Evolutionary conservation across 768 basidiomycete genomes (phyloP).

Genomic region (Leccinum disarticulatum): DNA sequence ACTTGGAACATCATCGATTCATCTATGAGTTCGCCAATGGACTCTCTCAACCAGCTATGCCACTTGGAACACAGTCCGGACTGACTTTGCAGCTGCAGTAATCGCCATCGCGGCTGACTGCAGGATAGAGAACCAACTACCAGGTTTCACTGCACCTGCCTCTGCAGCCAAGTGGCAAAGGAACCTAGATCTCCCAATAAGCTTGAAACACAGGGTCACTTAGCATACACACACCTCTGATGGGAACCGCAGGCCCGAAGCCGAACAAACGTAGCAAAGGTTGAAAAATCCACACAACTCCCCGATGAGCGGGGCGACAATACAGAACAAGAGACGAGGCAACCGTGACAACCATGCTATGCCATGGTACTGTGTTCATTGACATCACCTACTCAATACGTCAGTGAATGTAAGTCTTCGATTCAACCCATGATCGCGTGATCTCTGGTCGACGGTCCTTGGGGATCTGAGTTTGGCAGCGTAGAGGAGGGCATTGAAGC

Average conservation of each 20-base stretch:
- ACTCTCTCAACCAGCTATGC: neutral
- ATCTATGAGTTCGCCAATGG: no score
- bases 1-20: no score
- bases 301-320: slow-evolving; percentile 7
- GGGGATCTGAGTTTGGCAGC: no score
- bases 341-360: neutral
- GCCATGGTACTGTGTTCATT: slow-evolving; percentile 1
- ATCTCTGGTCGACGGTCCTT: no score
- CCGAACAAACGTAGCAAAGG: slow-evolving; percentile 13
- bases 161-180: slow-evolving; percentile 13
- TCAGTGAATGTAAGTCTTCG: neutral
- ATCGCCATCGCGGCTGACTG: slow-evolving; percentile 12
- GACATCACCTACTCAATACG: slow-evolving; percentile 8
- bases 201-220: neutral
- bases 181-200: slow-evolving; percentile 6
- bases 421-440: no score
- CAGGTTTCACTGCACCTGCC: neutral
- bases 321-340: slow-evolving; percentile 2
- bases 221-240: slow-evolving; percentile 4
- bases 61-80: no score
- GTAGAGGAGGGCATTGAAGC: no score
- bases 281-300: slow-evolving; percentile 14
- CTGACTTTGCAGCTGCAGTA: neutral
- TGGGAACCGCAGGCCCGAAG: slow-evolving; percentile 14
- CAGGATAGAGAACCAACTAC: slow-evolving; percentile 16